Evolutionary conservation across 2,329 filamentous ascomycete species (phyloP), one percentile per base, ranked within the genome.

Genomic region (Ceratocystiopsis sp.): DNA sequence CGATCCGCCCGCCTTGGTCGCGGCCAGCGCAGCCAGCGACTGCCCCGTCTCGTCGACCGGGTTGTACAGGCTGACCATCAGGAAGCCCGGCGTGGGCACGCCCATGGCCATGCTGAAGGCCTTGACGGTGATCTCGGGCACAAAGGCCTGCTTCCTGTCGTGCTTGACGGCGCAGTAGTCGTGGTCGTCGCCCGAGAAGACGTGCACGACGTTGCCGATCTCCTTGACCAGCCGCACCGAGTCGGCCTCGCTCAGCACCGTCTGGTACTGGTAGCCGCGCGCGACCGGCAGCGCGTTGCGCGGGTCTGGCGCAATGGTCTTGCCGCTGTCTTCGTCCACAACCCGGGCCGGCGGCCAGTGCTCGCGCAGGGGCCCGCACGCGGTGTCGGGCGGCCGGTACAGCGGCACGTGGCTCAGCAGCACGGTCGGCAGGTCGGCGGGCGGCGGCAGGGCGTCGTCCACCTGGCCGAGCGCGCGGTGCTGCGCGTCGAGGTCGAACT

Each of bases 101-200:
- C 91, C 87, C 91, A 96, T 96, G 16, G 85, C 86, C 85, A 89
- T 94, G 54, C 80, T 93, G 51, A 93, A 76, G 55, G 81, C 87
- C 64, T 98, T 98, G 53, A 96, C 86, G 0, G 91, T 98, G 50
- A 95, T 93, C 58, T 98, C 91, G 40, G 67, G 68, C 32, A 80
- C 73, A 21, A 69, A 72, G 33, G 69, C 70, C 49, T 77, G 77
- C 46, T 78, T 75, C 16, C 74, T 69, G 3, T 77, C 75, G 59
- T 98, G 91, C 0, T 78, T 69, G 8, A 96, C 64, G 54, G 94
- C 87, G 62, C 91, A 98, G 63, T 96, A 95, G 63, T 98, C 91
- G 63, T 98, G 91, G 56, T 98, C 91, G 53, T 98, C 91, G 12
- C 91, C 91, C 0, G 86, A 94, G 56, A 96, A 98, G 37, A 87